Evolutionary conservation across 192 early-diverging fungal species (phyloP).

Genomic region (Allomyces macrogynus): DNA sequence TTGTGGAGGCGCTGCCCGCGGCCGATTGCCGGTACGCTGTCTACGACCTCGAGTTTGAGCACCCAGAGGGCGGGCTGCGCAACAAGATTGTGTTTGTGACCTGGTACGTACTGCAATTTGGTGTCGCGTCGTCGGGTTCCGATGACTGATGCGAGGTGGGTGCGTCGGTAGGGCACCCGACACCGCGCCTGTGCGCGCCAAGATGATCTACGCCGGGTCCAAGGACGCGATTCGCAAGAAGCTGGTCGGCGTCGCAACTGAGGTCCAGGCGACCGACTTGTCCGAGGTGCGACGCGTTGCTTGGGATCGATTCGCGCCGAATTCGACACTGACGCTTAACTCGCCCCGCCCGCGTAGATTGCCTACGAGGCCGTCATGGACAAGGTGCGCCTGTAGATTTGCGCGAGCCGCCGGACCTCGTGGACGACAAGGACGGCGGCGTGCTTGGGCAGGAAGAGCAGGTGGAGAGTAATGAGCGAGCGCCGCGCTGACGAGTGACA

Average conservation of each 20-base stretch:
- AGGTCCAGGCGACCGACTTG: constrained; percentile 70
- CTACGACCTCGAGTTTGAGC: constrained; percentile 66
- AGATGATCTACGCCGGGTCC: constrained; percentile 81
- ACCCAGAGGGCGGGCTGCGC: constrained; percentile 39
- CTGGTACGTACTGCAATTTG: constrained; percentile 58
- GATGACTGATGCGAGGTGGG: neutral
- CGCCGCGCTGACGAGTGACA: too few relatives aligned
- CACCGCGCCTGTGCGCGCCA: constrained; percentile 43
- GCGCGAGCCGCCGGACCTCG: too few relatives aligned
- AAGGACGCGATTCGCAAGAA: constrained; percentile 56
- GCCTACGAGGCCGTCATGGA: too few relatives aligned
- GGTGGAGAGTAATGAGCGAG: too few relatives aligned
- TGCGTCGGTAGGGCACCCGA: constrained; percentile 47
- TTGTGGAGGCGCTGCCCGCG: constrained; percentile 38
- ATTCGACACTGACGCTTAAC: too few relatives aligned
- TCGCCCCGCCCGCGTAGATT: too few relatives aligned
- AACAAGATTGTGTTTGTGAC: constrained; percentile 71
- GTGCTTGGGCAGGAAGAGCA: too few relatives aligned
- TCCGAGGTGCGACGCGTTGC: constrained; percentile 27
- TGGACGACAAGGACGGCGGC: too few relatives aligned
- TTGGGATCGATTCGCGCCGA: too few relatives aligned
- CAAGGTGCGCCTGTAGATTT: too few relatives aligned
- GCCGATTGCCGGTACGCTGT: constrained; percentile 65
- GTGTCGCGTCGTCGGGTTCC: neutral
- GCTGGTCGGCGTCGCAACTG: constrained; percentile 47